These are phyloP conservation scores for Microbotryomycetes sp. DNA, from an alignment of 1,284 basidiomycete genomes.

Conservation along the genomic window DNA sequence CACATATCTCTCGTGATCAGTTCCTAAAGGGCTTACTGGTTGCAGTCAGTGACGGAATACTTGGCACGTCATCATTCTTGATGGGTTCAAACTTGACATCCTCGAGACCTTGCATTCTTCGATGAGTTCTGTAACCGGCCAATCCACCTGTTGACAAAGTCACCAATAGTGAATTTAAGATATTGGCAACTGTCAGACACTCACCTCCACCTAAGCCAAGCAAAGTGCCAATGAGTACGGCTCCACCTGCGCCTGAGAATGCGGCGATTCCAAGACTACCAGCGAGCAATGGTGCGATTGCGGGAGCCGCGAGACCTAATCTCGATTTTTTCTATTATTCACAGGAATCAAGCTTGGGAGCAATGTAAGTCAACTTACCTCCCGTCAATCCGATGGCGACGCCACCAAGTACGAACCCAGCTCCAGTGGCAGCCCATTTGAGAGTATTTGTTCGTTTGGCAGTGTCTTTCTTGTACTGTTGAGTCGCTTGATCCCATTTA, in stretches of 20 bases:
- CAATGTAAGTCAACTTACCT: conserved; percentile 6
- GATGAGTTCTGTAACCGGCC: conserved; percentile 47
- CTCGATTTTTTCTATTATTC: background rate
- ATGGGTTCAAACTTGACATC: conserved; percentile 47
- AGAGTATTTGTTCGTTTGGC: conserved; percentile 38
- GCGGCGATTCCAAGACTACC: conserved; percentile 44
- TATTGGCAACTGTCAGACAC: conserved; percentile 1
- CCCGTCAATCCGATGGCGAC: conserved; percentile 51
- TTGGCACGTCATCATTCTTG: conserved; percentile 41
- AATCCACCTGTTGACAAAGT: conserved; percentile 40
- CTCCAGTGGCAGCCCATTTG: conserved; percentile 47
- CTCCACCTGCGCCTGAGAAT: conserved; percentile 42
- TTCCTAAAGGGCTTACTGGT: conserved; percentile 4
- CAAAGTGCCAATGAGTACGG: conserved; percentile 49
- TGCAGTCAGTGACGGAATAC: conserved; percentile 33
- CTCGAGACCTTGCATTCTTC: conserved; percentile 50
- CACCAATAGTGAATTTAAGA: background rate
- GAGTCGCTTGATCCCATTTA: conserved; percentile 43
- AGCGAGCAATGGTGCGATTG: conserved; percentile 48
- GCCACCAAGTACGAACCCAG: conserved; percentile 46
- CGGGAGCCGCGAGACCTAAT: conserved; percentile 49
- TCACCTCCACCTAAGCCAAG: conserved; percentile 50
- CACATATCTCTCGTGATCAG: background rate
- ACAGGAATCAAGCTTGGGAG: background rate
- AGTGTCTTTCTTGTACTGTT: conserved; percentile 37